Conservation (phyloP, 2,329 filamentous ascomycete species). For the Massarina eburnea region DNA sequence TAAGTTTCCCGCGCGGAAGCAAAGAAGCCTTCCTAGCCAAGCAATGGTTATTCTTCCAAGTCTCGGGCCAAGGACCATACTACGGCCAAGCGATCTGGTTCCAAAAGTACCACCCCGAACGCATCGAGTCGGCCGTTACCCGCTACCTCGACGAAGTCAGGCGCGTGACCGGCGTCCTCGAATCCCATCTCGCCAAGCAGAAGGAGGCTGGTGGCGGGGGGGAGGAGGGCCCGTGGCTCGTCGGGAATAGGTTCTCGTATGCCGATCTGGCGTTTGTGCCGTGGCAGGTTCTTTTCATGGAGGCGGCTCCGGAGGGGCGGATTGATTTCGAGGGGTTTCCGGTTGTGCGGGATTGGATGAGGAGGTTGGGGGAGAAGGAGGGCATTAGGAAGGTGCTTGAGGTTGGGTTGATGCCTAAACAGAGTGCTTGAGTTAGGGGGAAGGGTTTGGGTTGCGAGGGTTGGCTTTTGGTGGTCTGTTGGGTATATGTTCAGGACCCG, state of each 20-base stretch:
- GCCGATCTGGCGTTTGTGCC: slow-evolving; percentile 30
- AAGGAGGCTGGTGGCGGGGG: slow-evolving; percentile 10
- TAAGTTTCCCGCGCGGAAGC: slow-evolving; percentile 39
- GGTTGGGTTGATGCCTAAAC: neutral
- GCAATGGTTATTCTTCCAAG: slow-evolving; percentile 52
- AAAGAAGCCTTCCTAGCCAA: slow-evolving; percentile 44
- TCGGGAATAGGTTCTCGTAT: slow-evolving; percentile 27
- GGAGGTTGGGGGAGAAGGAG: slow-evolving; percentile 12
- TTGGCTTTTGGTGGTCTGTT: no score
- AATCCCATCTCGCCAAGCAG: slow-evolving; percentile 41
- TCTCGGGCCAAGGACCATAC: slow-evolving; percentile 52
- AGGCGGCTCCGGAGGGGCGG: neutral
- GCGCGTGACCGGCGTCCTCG: slow-evolving; percentile 51
- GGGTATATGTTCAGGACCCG: no score
- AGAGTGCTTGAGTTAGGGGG: no score
- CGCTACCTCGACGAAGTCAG: slow-evolving; percentile 53
- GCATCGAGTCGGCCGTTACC: slow-evolving; percentile 48
- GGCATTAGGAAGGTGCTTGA: slow-evolving; percentile 5
- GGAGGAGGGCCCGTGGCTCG: slow-evolving; percentile 31
- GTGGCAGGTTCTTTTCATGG: slow-evolving; percentile 19
- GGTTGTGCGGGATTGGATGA: slow-evolving; percentile 20
- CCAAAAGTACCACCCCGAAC: slow-evolving; percentile 42
- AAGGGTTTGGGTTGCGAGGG: no score
- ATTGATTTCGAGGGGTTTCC: slow-evolving; percentile 17
- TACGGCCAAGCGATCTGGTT: slow-evolving; percentile 45